These are phyloP conservation scores for Penicillium dipodomyicola DNA, from an alignment of 495 filamentous ascomycete genomes.

Conservation along the genomic window DNA sequence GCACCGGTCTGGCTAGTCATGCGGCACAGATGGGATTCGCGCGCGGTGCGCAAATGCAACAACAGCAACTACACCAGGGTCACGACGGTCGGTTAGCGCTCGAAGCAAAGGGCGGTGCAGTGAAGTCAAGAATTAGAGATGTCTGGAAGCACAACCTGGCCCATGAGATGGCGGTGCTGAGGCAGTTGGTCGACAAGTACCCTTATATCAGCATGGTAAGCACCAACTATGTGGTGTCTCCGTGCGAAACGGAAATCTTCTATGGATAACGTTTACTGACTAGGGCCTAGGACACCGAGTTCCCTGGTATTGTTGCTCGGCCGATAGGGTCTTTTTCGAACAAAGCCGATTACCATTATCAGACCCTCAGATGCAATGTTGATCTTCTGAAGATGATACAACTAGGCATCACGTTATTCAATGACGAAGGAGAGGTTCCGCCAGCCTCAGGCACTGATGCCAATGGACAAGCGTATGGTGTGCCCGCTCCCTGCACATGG, in stretches of 20 bases:
- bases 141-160: conserved; percentile 90
- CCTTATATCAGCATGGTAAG: conserved; percentile 95
- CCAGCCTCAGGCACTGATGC: conserved; percentile 64
- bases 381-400: conserved; percentile 97
- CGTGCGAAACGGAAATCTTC: neutral
- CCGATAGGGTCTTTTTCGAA: conserved; percentile 91
- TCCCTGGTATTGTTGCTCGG: conserved; percentile 90
- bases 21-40: conserved; percentile 84
- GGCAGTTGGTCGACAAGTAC: conserved; percentile 81
- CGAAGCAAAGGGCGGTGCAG: conserved; percentile 44
- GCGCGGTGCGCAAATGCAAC: conserved; percentile 69
- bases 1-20: conserved; percentile 83
- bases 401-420: conserved; percentile 89
- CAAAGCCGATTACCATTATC: conserved; percentile 98
- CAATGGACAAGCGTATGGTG: conserved; percentile 46
- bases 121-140: conserved; percentile 80
- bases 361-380: conserved; percentile 94
- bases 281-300: conserved; percentile 80
- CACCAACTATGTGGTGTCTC: neutral
- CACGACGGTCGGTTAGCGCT: conserved; percentile 49
- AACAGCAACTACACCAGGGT: conserved; percentile 57
- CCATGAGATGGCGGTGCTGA: conserved; percentile 80
- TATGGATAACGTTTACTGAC: conserved; percentile 4
- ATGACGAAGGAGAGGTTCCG: conserved; percentile 78
- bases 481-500: conserved; percentile 84